These are phyloP conservation scores for Blastobotrys muscicola DNA, from an alignment of 805 yeast species.

Conservation along the genomic window DNA sequence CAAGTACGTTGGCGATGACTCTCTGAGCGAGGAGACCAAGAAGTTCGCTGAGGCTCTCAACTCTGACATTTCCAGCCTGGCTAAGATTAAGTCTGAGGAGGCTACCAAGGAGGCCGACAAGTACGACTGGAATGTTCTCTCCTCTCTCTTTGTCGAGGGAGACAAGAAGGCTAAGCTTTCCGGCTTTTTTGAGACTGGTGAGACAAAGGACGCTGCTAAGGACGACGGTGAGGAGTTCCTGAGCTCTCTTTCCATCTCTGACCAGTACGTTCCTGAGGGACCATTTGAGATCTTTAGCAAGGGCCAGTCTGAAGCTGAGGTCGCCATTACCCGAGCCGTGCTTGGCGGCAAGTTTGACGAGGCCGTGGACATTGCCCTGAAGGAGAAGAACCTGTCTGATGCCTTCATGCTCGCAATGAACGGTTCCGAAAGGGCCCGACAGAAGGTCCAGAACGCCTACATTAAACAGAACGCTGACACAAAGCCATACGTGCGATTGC, in stretches of 20 bases:
- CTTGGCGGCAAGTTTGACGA: constrained; percentile 51
- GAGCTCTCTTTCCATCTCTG: constrained; percentile 19
- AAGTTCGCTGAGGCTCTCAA: constrained; percentile 48
- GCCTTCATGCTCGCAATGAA: constrained; percentile 70
- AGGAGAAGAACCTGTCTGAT: constrained; percentile 56
- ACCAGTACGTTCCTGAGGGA: constrained; percentile 24
- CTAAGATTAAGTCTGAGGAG: constrained; percentile 11
- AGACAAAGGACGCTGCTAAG: constrained; percentile 8
- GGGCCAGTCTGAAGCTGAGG: constrained; percentile 34
- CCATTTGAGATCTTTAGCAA: constrained; percentile 23
- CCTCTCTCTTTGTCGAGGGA: constrained; percentile 27
- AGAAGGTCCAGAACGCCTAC: constrained; percentile 62
- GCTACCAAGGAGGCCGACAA: constrained; percentile 17
- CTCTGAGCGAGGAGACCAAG: constrained; percentile 28
- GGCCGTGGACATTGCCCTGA: constrained; percentile 62
- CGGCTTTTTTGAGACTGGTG: constrained; percentile 15
- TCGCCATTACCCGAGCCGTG: constrained; percentile 39
- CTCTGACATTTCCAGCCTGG: constrained; percentile 14
- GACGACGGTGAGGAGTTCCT: constrained; percentile 17
- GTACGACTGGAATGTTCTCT: constrained; percentile 30
- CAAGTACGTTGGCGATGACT: constrained; percentile 34
- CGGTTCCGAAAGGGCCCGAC: constrained; percentile 48
- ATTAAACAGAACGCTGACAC: constrained; percentile 46
- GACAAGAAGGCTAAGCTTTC: constrained; percentile 17
- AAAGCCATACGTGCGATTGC: constrained; percentile 58